Conservation (phyloP, 345 rosid genomes). For the Citrus trifoliata region DNA sequence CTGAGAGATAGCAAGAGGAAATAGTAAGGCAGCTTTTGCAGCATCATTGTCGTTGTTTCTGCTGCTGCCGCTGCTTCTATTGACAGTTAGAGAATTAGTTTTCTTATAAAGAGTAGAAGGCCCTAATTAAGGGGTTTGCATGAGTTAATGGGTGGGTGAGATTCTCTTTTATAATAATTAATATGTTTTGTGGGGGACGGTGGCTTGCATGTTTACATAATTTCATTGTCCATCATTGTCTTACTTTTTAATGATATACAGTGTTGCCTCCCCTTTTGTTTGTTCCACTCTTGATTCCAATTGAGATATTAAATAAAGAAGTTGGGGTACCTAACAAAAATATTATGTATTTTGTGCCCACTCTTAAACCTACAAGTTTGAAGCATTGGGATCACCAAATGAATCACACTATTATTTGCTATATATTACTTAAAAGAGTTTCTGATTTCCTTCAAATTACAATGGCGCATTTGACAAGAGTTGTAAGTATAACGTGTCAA, state of each 20-base stretch:
- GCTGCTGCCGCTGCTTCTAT: background rate
- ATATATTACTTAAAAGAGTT: background rate
- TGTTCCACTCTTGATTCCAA: background rate
- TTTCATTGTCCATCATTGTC: conserved; percentile 16
- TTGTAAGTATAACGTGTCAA: too few relatives aligned
- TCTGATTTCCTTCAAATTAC: background rate
- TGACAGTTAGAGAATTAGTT: background rate
- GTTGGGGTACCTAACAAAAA: background rate
- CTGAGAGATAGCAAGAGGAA: conserved; percentile 17
- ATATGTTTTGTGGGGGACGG: conserved; percentile 12
- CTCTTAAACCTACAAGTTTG: background rate
- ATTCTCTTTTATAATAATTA: conserved; percentile 14
- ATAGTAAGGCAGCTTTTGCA: conserved; percentile 18
- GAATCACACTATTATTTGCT: background rate
- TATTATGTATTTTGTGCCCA: background rate
- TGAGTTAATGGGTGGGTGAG: conserved; percentile 9
- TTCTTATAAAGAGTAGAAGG: conserved; percentile 9
- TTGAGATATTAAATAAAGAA: background rate
- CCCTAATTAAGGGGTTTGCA: background rate
- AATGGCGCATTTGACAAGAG: too few relatives aligned
- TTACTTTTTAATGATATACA: conserved; percentile 22
- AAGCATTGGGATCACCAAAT: background rate
- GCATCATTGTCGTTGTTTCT: background rate
- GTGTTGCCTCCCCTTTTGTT: conserved; percentile 6
- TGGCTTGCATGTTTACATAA: conserved; percentile 21